Evolutionary conservation across 164 flowering plant genomes (phyloP), one percentile per base, ranked within the genome.

Genomic region (Berberis thunbergii): DNA sequence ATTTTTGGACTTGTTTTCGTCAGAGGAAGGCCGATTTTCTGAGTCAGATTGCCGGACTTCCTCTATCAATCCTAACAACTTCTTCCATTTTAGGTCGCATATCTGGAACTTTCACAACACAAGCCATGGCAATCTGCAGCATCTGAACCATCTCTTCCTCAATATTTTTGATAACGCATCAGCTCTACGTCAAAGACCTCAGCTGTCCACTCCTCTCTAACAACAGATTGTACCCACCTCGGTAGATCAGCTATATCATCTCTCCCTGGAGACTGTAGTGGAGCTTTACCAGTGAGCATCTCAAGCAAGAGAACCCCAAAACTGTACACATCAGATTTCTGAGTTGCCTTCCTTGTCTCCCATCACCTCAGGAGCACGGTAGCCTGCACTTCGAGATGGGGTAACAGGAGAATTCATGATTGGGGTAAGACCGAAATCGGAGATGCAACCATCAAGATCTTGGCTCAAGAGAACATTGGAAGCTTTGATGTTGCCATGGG

Each of bases 111-210:
- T 69, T 77, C 43, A 56, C 69, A 1, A 77, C 77, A 57, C 80
- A 91, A 53, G 86, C 88, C 63, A 91, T 74, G 3, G 88, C 97
- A 3, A 91, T 86, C 69, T 90, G 97, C 70, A 90, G 67, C 62
- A 90, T 80, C 72, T 86, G 83, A 57, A 87, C 95, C 97, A 90
- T 88, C 71, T 90, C 95, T 61, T 86, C 97, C 71, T 88, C 88
- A 1, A 78, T 84, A 64, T 77, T 81, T n/a, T 59, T 83, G 86
- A 65, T 80, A 75, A 65, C 84, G 74, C 61, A 86, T 84, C 64
- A 91, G 84, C 76, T 91, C 93, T 3, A 84, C 72, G 59, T 91
- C 97, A 44, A 88, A 91, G 5, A 91, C 91, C 76, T 91, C 97
- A 0, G 91, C 83, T 1, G 84, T 88, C 97, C 97, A 88, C 71